Evolutionary conservation across 257 asterid species (phyloP).

Genomic region (Nicotiana paniculata): DNA sequence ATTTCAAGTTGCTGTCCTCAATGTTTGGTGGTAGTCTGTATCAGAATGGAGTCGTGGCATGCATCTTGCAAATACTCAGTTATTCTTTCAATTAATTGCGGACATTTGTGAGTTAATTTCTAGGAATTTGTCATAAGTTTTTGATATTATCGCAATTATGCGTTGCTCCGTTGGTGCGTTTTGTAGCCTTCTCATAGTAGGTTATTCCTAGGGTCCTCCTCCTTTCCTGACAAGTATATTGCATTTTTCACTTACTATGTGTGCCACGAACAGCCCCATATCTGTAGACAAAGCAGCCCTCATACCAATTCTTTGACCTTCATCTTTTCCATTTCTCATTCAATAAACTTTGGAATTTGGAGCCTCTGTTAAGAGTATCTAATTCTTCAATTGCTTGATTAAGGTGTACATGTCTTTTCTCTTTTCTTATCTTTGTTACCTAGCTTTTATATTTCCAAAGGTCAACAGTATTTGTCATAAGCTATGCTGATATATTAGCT

Average conservation of each 20-base stretch:
- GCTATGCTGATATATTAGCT: neutral
- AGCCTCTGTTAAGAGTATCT: neutral
- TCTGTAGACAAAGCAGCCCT: neutral
- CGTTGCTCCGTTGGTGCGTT: neutral
- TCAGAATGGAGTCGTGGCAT: neutral
- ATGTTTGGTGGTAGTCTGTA: neutral
- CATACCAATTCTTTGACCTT: neutral
- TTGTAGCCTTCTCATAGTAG: neutral
- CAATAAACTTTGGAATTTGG: neutral
- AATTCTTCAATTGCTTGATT: neutral
- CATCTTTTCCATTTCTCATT: neutral
- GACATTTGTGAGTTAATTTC: neutral
- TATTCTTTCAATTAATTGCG: neutral
- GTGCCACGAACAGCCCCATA: neutral
- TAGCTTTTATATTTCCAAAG: neutral
- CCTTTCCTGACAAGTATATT: neutral
- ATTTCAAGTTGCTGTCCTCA: neutral
- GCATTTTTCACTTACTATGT: neutral
- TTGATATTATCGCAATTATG: neutral
- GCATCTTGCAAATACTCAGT: neutral
- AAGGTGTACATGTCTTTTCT: neutral
- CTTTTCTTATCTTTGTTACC: neutral
- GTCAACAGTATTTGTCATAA: neutral
- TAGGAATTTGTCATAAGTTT: neutral
- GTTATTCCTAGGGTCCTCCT: neutral